phyloP scores from a whole-genome alignment of 306 rosid genomes.

The Vigna radiata region DNA sequence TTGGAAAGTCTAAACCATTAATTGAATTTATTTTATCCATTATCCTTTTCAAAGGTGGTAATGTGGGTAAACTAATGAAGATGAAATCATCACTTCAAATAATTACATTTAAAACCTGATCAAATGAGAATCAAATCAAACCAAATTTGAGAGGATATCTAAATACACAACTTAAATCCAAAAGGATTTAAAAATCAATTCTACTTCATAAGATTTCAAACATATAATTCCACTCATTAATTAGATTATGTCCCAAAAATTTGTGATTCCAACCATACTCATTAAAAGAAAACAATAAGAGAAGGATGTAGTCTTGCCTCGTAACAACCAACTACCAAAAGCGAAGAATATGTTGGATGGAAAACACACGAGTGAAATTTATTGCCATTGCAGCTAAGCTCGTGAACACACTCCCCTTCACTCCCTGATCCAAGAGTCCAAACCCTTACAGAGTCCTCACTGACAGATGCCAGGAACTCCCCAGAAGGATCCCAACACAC shows the following conservation, averaged over 20 bases:
- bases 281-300: neutral
- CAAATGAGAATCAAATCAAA: constrained; percentile 1
- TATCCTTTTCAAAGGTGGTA: neutral
- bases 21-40: neutral
- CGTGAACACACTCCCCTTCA: constrained; percentile 89
- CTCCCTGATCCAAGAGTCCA: constrained; percentile 88
- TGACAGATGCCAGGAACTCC: constrained; percentile 89
- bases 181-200: constrained; percentile 10
- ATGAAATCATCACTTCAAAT: neutral
- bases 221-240: constrained; percentile 10
- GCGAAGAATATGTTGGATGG: constrained; percentile 81
- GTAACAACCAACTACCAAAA: constrained; percentile 93
- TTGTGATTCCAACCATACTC: neutral
- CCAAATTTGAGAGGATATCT: neutral
- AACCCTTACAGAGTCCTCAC: constrained; percentile 96
- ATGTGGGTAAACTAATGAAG: neutral
- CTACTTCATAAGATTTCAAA: neutral
- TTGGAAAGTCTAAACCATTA: neutral
- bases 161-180: neutral
- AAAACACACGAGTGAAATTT: constrained; percentile 91
- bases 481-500: constrained; percentile 97
- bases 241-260: no score
- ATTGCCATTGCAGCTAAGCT: constrained; percentile 85
- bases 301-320: constrained; percentile 66
- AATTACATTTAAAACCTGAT: neutral